Evolutionary conservation across 768 basidiomycete species (phyloP).

Genomic region (Rubroboletus pulcherrimus): DNA sequence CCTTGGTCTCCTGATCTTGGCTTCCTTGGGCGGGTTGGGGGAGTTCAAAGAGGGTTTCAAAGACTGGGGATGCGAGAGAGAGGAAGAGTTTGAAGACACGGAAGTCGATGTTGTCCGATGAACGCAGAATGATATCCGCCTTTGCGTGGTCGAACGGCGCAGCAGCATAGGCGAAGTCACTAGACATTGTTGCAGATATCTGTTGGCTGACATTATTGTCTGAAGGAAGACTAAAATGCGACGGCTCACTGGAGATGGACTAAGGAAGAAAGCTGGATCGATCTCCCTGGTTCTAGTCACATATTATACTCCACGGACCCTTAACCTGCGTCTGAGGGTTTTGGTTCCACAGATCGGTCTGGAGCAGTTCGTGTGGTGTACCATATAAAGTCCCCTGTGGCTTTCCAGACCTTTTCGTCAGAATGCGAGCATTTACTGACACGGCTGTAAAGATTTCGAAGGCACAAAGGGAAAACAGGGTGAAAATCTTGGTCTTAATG

Average conservation of each 20-base stretch:
- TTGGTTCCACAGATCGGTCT: not conserved
- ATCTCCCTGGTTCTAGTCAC: not conserved
- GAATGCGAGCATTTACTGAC: not conserved
- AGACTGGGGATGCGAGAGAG: too few relatives aligned
- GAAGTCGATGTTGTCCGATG: too few relatives aligned
- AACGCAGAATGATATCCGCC: too few relatives aligned
- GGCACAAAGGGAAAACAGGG: not conserved
- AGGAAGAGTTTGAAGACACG: too few relatives aligned
- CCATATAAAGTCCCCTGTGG: not conserved
- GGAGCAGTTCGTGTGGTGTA: not conserved
- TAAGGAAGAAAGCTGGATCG: too few relatives aligned
- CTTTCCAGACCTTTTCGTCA: not conserved
- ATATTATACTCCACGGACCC: not conserved
- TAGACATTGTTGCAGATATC: not conserved
- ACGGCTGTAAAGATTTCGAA: not conserved
- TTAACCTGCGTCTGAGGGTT: not conserved
- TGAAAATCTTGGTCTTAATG: not conserved
- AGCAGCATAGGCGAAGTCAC: slow-evolving; percentile 1
- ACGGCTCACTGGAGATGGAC: not conserved
- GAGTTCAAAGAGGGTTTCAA: too few relatives aligned
- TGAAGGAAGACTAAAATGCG: too few relatives aligned
- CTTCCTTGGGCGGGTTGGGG: too few relatives aligned
- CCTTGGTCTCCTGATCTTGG: too few relatives aligned
- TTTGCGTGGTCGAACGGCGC: slow-evolving; percentile 16
- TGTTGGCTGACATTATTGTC: not conserved